Evolutionary conservation across 2,329 filamentous ascomycete species (phyloP).

Genomic region (Ceratocystiopsis sp.): DNA sequence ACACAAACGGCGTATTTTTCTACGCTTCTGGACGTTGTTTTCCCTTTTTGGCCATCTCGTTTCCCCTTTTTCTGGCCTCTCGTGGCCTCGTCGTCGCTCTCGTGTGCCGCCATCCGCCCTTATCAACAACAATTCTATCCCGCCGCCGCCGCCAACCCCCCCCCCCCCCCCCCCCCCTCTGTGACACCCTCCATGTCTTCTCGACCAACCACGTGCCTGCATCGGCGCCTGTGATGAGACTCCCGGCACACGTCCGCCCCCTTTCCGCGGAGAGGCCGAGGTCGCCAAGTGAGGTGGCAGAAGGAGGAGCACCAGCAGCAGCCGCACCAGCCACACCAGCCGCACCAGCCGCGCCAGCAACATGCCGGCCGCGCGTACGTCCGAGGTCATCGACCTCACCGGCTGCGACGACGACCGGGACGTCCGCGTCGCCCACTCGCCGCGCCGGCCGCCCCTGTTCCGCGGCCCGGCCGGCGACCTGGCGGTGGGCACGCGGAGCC

Average conservation of each 20-base stretch:
- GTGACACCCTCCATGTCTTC: not conserved
- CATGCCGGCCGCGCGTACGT: constrained; percentile 1
- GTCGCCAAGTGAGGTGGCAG: too few relatives aligned
- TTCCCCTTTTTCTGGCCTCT: not conserved
- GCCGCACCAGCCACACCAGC: too few relatives aligned
- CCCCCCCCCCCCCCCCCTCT: not conserved
- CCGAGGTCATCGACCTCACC: constrained; percentile 9
- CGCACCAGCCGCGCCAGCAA: not conserved
- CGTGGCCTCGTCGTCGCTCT: not conserved
- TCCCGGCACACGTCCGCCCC: too few relatives aligned
- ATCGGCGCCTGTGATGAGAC: not conserved
- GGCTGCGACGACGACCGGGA: constrained; percentile 6
- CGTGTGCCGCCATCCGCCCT: not conserved
- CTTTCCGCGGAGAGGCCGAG: not conserved
- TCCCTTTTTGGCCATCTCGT: not conserved
- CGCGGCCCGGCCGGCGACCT: too few relatives aligned
- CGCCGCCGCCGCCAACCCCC: too few relatives aligned
- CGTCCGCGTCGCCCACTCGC: not conserved
- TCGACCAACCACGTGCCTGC: too few relatives aligned
- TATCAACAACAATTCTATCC: not conserved
- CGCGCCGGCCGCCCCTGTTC: constrained; percentile 1
- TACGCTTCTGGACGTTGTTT: too few relatives aligned
- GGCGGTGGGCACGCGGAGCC: too few relatives aligned
- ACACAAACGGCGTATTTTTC: too few relatives aligned
- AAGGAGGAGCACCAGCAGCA: not conserved